Evolutionary conservation across 768 basidiomycete genomes (phyloP), one percentile per base, ranked within the genome.

Genomic region (Roridomyces roridus): DNA sequence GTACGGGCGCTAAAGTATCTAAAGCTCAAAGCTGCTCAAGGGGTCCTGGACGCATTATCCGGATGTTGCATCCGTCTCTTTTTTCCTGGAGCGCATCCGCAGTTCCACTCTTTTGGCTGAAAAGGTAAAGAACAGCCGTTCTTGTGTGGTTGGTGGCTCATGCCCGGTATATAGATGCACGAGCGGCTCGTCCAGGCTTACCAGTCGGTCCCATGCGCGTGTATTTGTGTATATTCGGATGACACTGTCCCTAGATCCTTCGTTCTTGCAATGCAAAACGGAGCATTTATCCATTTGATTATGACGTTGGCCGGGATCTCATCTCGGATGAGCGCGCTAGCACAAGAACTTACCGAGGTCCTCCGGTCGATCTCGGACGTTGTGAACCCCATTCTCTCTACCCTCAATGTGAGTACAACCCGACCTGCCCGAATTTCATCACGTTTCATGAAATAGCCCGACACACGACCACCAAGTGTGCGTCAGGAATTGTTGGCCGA

Each of bases 261-360:
- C 55, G 72, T 76, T 25, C 74, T 86, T 23, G 81, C 83, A 29
- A 82, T 93, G 78, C 88, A 88, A 67, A 80, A 84, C 1, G 89
- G 87, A 17, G 86, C 89, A 17, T 94, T 94, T 65, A 74, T 89
- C 12, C 87, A 88, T 58, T 67, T 90, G 15, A 70, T 87, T n/a
- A 66, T 94, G 42, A 74, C 83, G 5, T 75, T 92, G 37, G 74
- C 78, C 21, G 88, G 85, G 12, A 80, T 90, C 35, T 72, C 80
- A 40, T 87, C 88, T 3, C 80, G 91, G 53, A 69, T 90, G 67
- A 73, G 72, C 23, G 65, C 69, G 5, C 65, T 88, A 26, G 67
- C 78, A 21, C 63, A 69, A 34, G 84, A 85, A 57, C 58, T 88
- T 2, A 63, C 67, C 2, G 76, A 79, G 9, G 70, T 69, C 36